Percentiles rank a stretch among this genome's conserved stretches.
Evolutionary conservation across 1,284 basidiomycete genomes (phyloP).

Genomic region (Cutaneotrichosporon sp.): DNA sequence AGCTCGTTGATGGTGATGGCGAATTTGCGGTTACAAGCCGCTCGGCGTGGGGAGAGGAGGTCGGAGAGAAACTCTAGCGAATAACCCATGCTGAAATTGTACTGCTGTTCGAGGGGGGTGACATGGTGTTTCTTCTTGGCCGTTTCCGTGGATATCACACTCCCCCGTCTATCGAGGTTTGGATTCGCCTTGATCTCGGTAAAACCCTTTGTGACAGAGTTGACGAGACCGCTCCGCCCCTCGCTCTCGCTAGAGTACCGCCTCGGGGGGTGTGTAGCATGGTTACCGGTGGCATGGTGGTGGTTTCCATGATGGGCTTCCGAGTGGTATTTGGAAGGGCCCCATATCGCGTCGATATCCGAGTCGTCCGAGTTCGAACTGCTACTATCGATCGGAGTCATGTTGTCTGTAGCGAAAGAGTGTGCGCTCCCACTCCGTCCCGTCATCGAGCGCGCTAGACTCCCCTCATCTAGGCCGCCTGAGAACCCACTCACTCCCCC

Average conservation of each 20-base stretch:
- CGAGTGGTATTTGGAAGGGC: neutral
- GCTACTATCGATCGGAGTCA: slow-evolving; percentile 3
- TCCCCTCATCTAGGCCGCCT: slow-evolving; percentile 5
- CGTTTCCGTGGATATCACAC: slow-evolving; percentile 16
- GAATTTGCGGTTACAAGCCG: slow-evolving; percentile 91
- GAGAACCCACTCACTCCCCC: slow-evolving; percentile 11
- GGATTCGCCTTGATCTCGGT: slow-evolving; percentile 13
- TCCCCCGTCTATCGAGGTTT: slow-evolving; percentile 3
- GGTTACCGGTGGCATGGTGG: too few relatives aligned
- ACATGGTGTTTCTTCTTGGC: slow-evolving; percentile 14
- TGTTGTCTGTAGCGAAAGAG: slow-evolving; percentile 18
- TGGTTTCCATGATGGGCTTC: too few relatives aligned
- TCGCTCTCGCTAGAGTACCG: slow-evolving; percentile 13
- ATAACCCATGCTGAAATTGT: slow-evolving; percentile 64
- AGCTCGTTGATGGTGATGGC: slow-evolving; percentile 88
- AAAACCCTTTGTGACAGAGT: slow-evolving; percentile 5
- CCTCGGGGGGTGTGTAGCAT: neutral
- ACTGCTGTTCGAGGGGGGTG: slow-evolving; percentile 34
- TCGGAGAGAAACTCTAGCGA: slow-evolving; percentile 75
- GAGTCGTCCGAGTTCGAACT: slow-evolving; percentile 27
- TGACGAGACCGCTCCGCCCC: neutral
- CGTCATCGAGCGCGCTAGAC: neutral
- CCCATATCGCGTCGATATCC: slow-evolving; percentile 27
- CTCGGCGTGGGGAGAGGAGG: slow-evolving; percentile 72
- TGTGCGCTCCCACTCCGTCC: slow-evolving; percentile 12